Conservation (phyloP, 768 basidiomycete species). For the Amanita thiersii region DNA sequence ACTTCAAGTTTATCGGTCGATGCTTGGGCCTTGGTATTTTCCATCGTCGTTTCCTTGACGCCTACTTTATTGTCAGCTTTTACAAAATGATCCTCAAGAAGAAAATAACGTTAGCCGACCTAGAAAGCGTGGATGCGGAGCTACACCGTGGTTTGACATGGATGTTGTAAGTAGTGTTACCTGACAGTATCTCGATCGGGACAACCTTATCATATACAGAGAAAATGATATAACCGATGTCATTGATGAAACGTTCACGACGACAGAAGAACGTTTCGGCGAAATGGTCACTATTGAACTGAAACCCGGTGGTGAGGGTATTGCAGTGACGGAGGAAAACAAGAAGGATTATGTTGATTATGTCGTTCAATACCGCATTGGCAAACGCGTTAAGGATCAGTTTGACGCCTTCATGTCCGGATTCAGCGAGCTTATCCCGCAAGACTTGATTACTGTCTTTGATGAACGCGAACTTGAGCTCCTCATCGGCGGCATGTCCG, state of each 20-base stretch:
- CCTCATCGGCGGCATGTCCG: conserved; percentile 98
- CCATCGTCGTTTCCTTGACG: conserved; percentile 97
- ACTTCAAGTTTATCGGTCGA: conserved; percentile 99
- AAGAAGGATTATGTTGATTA: conserved; percentile 97
- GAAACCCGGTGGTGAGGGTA: conserved; percentile 78
- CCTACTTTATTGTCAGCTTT: conserved; percentile 98
- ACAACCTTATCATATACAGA: conserved; percentile 27
- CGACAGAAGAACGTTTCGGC: conserved; percentile 95
- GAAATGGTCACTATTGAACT: conserved; percentile 97
- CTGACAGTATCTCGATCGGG: neutral
- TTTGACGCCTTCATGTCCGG: conserved; percentile 99
- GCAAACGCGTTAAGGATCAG: conserved; percentile 94
- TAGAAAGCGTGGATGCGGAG: conserved; percentile 96
- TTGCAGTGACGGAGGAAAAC: conserved; percentile 92
- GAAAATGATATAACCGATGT: conserved; percentile 98
- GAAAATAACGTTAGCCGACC: conserved; percentile 87
- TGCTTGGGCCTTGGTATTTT: conserved; percentile 95
- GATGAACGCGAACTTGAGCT: conserved; percentile 97
- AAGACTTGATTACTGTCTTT: conserved; percentile 96
- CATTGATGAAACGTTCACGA: conserved; percentile 96
- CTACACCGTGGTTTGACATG: conserved; percentile 92
- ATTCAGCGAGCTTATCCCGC: conserved; percentile 98
- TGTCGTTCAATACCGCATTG: conserved; percentile 96
- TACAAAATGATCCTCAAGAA: conserved; percentile 99
- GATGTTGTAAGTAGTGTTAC: conserved; percentile 79